Conservation (phyloP, 2,329 filamentous ascomycete genomes). For the Pezicula carpinea region DNA sequence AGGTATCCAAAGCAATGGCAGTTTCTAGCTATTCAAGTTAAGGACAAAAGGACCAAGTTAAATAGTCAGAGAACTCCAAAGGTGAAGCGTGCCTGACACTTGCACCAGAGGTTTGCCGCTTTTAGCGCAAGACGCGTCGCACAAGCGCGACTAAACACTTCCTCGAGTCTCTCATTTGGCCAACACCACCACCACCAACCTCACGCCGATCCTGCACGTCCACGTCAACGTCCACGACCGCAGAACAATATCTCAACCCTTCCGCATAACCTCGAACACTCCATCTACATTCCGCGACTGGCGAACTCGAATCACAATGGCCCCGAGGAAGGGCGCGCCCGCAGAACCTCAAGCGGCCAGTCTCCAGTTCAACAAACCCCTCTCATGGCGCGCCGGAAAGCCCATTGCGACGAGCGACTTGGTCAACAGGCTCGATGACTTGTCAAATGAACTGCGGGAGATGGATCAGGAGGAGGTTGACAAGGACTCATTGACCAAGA, state of each 20-base stretch:
- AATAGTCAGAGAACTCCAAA: no score
- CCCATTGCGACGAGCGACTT: constrained; percentile 81
- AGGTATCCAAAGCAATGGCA: no score
- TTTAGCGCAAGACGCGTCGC: no score
- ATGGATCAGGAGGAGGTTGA: constrained; percentile 86
- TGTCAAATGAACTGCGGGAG: constrained; percentile 77
- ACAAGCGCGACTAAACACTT: no score
- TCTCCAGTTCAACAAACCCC: constrained; percentile 76
- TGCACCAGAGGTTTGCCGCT: no score
- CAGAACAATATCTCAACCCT: neutral
- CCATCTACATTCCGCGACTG: constrained; percentile 12
- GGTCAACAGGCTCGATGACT: constrained; percentile 71
- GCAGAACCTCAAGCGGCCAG: constrained; percentile 31
- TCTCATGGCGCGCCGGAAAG: constrained; percentile 90
- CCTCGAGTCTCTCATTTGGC: no score
- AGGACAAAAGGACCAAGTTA: no score
- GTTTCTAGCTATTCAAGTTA: no score
- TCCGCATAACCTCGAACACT: neutral
- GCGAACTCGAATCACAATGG: constrained; percentile 22
- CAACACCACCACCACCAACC: neutral
- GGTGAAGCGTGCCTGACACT: no score
- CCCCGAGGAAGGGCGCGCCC: constrained; percentile 25
- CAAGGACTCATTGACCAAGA: constrained; percentile 74
- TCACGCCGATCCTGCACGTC: neutral
- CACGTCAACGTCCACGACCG: neutral